Conservation (phyloP, 1,139 yeast genomes). For the Blastobotrys raffinosifermentans region DNA sequence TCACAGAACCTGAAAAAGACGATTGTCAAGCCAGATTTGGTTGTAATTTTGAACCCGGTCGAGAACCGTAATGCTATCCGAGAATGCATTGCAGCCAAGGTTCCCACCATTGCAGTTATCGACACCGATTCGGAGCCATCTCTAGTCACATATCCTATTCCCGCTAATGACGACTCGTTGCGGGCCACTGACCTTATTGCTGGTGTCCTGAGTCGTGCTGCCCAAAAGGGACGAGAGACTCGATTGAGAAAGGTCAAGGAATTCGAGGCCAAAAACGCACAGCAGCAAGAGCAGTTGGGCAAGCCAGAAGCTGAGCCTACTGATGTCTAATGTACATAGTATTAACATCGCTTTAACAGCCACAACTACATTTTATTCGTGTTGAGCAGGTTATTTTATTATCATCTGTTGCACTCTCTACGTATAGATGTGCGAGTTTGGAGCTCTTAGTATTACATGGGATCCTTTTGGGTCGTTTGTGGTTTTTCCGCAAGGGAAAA, state of each 20-base stretch:
- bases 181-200: constrained; percentile 72
- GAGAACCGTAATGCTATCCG: constrained; percentile 76
- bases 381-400: too few species aligned
- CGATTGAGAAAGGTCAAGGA: constrained; percentile 42
- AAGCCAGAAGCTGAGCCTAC: constrained; percentile 1
- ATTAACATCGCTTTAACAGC: background rate
- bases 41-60: constrained; percentile 80
- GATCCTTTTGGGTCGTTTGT: background rate
- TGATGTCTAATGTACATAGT: background rate
- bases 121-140: constrained; percentile 94
- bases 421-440: too few species aligned
- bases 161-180: constrained; percentile 91
- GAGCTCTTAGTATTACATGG: background rate
- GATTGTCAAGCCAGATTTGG: constrained; percentile 75
- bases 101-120: constrained; percentile 90
- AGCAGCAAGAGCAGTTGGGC: constrained; percentile 4
- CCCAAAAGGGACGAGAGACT: constrained; percentile 62
- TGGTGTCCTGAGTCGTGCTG: constrained; percentile 83
- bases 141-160: constrained; percentile 85
- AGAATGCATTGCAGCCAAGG: constrained; percentile 76
- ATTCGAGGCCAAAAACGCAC: constrained; percentile 3
- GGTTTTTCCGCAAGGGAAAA: too few species aligned
- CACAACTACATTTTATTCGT: too few species aligned
- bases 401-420: too few species aligned
- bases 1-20: constrained; percentile 34